A percentile compares a stretch with the other conserved stretches of the same genome.
Evolutionary conservation across 225 moss, liverwort and hornwort genomes (phyloP).

Genomic region (Pseudoscleropodium purum): DNA sequence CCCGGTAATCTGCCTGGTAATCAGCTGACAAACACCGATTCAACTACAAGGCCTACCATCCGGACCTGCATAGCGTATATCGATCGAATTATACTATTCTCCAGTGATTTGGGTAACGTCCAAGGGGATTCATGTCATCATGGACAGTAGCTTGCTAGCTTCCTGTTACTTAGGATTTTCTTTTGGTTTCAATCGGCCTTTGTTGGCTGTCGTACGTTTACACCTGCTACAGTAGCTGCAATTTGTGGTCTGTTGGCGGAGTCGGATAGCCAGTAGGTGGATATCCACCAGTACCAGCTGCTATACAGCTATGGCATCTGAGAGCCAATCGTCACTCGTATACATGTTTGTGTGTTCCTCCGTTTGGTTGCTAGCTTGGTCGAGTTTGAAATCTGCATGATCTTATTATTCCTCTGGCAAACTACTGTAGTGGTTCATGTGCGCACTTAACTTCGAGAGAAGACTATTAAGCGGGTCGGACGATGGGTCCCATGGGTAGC

Average conservation of each 20-base stretch:
- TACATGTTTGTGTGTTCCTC: not conserved
- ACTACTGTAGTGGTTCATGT: not conserved
- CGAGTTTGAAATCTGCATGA: not conserved
- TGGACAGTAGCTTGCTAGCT: not conserved
- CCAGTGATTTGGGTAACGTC: constrained; percentile 10
- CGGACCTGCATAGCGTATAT: not conserved
- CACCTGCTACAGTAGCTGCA: not conserved
- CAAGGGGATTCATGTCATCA: not conserved
- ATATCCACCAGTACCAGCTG: not conserved
- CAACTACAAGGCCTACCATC: not conserved
- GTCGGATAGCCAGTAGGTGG: constrained; percentile 11
- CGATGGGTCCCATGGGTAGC: constrained; percentile 1
- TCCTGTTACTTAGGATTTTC: not conserved
- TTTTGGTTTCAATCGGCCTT: not conserved
- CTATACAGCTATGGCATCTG: not conserved
- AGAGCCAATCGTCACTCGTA: not conserved
- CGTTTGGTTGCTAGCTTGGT: not conserved
- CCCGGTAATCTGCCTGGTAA: not conserved
- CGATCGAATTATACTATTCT: not conserved
- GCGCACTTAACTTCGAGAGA: not conserved
- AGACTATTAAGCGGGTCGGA: not conserved
- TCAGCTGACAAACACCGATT: constrained; percentile 5
- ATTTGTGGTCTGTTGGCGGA: constrained; percentile 9
- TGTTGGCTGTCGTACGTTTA: not conserved
- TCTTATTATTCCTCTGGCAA: not conserved